These are phyloP conservation scores for Magnusiomyces ingens DNA, from an alignment of 1,139 yeast genomes.

Conservation along the genomic window DNA sequence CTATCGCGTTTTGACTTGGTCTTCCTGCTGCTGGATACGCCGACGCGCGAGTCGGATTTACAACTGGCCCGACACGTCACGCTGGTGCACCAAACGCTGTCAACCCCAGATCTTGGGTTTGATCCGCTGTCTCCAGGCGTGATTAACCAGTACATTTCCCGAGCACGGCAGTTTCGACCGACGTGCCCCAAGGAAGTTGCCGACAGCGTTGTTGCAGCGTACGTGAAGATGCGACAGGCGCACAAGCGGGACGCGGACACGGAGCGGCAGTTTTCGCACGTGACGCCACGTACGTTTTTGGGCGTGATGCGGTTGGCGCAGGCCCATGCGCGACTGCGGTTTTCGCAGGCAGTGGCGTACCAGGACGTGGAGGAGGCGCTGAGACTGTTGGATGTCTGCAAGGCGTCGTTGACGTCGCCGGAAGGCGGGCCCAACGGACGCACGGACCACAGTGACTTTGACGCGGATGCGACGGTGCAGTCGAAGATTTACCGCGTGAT, in stretches of 20 bases:
- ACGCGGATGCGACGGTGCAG: constrained; percentile 43
- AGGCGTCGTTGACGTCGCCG: constrained; percentile 60
- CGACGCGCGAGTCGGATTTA: constrained; percentile 74
- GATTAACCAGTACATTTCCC: constrained; percentile 80
- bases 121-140: constrained; percentile 73
- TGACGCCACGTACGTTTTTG: constrained; percentile 89
- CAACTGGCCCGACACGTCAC: constrained; percentile 89
- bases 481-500: constrained; percentile 59
- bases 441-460: constrained; percentile 28
- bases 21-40: constrained; percentile 80
- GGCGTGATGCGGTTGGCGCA: constrained; percentile 91
- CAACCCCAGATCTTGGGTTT: constrained; percentile 71
- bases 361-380: constrained; percentile 96
- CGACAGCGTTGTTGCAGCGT: constrained; percentile 78
- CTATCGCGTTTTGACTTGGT: constrained; percentile 91
- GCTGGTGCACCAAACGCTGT: constrained; percentile 88
- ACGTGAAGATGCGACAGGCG: constrained; percentile 88
- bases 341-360: constrained; percentile 59
- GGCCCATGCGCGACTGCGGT: constrained; percentile 86
- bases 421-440: constrained; percentile 29
- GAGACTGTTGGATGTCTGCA: constrained; percentile 77
- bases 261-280: constrained; percentile 74
- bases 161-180: constrained; percentile 83
- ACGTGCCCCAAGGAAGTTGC: constrained; percentile 81
- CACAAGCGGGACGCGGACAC: constrained; percentile 75